Evolutionary conservation across 306 rosid genomes (phyloP), one percentile per base, ranked within the genome.

Genomic region (Prunus kanzakura): DNA sequence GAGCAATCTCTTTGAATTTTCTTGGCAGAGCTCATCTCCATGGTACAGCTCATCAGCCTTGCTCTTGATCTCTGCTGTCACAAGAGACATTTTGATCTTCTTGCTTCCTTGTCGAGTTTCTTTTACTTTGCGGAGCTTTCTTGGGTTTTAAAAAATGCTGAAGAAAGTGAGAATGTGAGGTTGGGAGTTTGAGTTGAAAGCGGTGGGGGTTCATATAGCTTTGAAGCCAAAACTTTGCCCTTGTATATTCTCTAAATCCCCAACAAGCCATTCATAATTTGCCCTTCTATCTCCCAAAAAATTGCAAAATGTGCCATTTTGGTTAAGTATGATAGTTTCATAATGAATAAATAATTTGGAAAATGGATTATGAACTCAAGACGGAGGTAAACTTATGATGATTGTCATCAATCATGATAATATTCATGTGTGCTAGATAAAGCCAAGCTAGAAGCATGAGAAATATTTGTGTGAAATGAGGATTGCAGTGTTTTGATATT

Each of bases 21-120:
- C 84, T 50, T 88, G 93, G 83, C 99, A 87, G 8, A 87, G 1
- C 8, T 63, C 87, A 35, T 92, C 93, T 0, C 99, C 99, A 4
- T 79, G 80, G 87, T 95, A 92, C 4, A 91, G 45, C 77, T 92
- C 85, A 10, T 87, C 93, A 4, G 97, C 86, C 70, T 84, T 90
- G 8, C 74, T 76, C 49, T 57, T 86, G 30, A 87, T 29, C 27
- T 91, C 97, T 27, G 82, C 87, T 10, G 93, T 81, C 0, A 91
- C 67, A 1, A 76, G 46, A 46, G 96, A 73, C 98, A 90, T 94
- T 27, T 35, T 57, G 60, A 27, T 73, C 46, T 25, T 13, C 25
- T 45, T 57, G 3, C 4, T 16, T 14, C 19, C 10, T 23, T 22
- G 1, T 8, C 29, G 41, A 1, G n/a, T 1, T 22, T 51, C 50